Conservation (phyloP, 2,329 filamentous ascomycete genomes). For the Xylariaceae sp. region DNA sequence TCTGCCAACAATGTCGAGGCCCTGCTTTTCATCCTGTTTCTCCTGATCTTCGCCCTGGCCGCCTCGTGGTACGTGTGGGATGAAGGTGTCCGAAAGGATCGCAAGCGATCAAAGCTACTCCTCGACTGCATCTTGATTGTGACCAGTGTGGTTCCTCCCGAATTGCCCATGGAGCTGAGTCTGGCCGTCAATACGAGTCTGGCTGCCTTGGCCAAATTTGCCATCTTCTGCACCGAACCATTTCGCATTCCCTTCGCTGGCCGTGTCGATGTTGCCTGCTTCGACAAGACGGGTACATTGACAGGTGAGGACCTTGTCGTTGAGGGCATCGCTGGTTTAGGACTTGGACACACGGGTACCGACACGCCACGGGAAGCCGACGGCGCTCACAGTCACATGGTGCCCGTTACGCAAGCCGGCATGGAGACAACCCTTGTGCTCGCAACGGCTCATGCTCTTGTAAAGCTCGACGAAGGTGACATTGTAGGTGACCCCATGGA, state of each 20-base stretch:
- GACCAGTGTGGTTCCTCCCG: conserved; percentile 96
- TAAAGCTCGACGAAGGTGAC: conserved; percentile 94
- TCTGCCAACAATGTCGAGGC: conserved; percentile 98
- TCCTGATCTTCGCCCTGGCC: conserved; percentile 91
- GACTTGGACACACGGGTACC: conserved; percentile 63
- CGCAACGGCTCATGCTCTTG: conserved; percentile 89
- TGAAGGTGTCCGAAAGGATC: conserved; percentile 88
- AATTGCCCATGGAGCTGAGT: conserved; percentile 96
- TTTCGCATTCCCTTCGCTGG: conserved; percentile 97
- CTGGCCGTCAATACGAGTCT: conserved; percentile 96
- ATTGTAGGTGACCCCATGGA: conserved; percentile 99
- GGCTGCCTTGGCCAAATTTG: conserved; percentile 87
- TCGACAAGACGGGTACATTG: conserved; percentile 96
- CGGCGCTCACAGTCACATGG: conserved; percentile 78
- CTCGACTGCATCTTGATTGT: conserved; percentile 97
- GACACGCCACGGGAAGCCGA: conserved; percentile 65
- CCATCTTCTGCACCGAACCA: conserved; percentile 98
- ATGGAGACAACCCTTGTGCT: conserved; percentile 88
- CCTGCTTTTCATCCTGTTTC: conserved; percentile 94
- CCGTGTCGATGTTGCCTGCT: conserved; percentile 92
- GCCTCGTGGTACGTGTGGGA: conserved; percentile 99
- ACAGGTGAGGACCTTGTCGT: conserved; percentile 96
- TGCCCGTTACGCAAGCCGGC: conserved; percentile 63
- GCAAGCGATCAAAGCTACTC: conserved; percentile 94
- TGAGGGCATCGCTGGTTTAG: conserved; percentile 89